Percentiles rank a stretch among this genome's conserved stretches.
Conservation (phyloP, 345 rosid genomes). For the Populus pruinosa region DNA sequence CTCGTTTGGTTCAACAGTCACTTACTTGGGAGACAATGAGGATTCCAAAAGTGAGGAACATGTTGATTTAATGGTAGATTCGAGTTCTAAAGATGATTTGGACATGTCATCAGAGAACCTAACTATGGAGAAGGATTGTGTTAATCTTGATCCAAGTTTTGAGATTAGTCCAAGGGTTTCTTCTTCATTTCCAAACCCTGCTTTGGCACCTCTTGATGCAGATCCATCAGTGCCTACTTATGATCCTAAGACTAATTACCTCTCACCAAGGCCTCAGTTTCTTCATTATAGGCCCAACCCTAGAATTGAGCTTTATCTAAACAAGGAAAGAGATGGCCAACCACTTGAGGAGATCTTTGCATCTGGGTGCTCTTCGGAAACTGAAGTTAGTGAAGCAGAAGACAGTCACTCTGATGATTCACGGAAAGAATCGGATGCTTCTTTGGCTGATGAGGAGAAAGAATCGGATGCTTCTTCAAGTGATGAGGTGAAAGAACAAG, state of each 20-base stretch:
- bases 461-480: constrained; percentile 11
- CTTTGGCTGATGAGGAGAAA: constrained; percentile 18
- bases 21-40: constrained; percentile 31
- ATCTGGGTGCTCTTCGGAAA: constrained; percentile 45
- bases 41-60: constrained; percentile 13
- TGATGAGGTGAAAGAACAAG: constrained; percentile 6
- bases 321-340: constrained; percentile 35
- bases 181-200: constrained; percentile 29
- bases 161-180: constrained; percentile 37
- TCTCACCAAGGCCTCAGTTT: constrained; percentile 64
- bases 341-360: constrained; percentile 50
- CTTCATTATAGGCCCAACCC: constrained; percentile 63
- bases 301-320: constrained; percentile 37
- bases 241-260: constrained; percentile 56
- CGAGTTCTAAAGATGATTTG: constrained; percentile 5
- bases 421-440: constrained; percentile 36
- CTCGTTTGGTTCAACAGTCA: constrained; percentile 34
- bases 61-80: constrained; percentile 16
- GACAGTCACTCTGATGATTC: constrained; percentile 35
- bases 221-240: constrained; percentile 54
- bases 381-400: constrained; percentile 50
- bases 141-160: constrained; percentile 45
- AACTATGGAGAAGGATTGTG: constrained; percentile 34
- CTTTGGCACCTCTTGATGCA: constrained; percentile 56
- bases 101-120: constrained; percentile 4